These are phyloP conservation scores for Sclerotinia subarctica DNA, from an alignment of 2,329 filamentous ascomycete genomes.

Conservation along the genomic window DNA sequence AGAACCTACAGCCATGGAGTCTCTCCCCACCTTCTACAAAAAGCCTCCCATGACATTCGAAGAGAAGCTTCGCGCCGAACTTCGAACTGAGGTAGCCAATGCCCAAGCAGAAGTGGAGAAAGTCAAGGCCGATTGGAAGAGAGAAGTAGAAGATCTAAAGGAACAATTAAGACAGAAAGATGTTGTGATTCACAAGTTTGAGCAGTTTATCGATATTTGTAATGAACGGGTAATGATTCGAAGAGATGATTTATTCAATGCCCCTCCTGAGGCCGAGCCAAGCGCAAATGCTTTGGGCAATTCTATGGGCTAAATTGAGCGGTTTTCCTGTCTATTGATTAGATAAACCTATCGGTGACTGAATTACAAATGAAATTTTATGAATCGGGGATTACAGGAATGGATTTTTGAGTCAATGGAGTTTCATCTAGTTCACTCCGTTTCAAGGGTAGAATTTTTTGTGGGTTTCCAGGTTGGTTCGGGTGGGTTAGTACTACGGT, in stretches of 20 bases:
- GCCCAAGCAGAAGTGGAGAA: slow-evolving; percentile 56
- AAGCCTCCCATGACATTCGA: slow-evolving; percentile 62
- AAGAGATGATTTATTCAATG: slow-evolving; percentile 49
- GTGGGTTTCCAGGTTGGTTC: neutral
- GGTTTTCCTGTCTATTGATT: neutral
- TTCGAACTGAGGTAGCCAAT: slow-evolving; percentile 58
- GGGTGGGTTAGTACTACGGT: neutral
- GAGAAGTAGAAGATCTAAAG: slow-evolving; percentile 57
- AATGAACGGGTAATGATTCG: slow-evolving; percentile 65
- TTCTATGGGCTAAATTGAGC: neutral
- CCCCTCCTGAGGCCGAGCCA: slow-evolving; percentile 23
- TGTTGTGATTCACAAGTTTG: slow-evolving; percentile 59
- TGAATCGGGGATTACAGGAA: neutral
- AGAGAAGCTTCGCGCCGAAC: slow-evolving; percentile 60
- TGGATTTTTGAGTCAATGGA: neutral
- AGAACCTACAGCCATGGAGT: slow-evolving; percentile 55
- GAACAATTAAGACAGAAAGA: slow-evolving; percentile 61
- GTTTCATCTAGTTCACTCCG: neutral
- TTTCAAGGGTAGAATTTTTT: neutral
- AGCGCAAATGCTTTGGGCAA: slow-evolving; percentile 27
- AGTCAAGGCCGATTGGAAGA: slow-evolving; percentile 53
- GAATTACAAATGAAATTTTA: neutral
- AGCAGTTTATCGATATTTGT: slow-evolving; percentile 69
- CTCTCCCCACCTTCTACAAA: slow-evolving; percentile 63
- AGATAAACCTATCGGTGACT: neutral